Evolutionary conservation across 202 grass and related monocot species (phyloP).

Genomic region (Schoenoplectus tabernaemontani): DNA sequence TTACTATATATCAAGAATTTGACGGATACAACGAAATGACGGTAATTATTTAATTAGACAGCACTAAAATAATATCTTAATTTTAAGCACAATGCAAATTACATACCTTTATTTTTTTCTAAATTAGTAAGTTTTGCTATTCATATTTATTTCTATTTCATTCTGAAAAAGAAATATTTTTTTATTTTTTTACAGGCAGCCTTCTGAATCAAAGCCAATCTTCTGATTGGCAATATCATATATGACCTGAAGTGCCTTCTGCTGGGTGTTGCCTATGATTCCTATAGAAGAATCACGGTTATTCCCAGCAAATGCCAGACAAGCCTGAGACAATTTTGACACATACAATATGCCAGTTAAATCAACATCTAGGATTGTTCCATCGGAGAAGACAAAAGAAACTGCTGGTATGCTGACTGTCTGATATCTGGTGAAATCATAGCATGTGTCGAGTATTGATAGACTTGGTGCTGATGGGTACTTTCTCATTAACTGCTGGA

Average conservation of each 20-base stretch:
- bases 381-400: slow-evolving; percentile 46
- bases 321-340: slow-evolving; percentile 39
- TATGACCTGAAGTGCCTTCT: slow-evolving; percentile 50
- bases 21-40: background rate
- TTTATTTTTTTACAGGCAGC: slow-evolving; percentile 34
- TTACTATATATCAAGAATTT: background rate
- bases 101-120: background rate
- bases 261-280: slow-evolving; percentile 78
- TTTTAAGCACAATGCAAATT: background rate
- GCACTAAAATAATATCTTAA: too few relatives aligned
- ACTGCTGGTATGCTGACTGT: slow-evolving; percentile 47
- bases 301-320: slow-evolving; percentile 69
- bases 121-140: background rate
- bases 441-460: slow-evolving; percentile 86
- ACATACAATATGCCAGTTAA: slow-evolving; percentile 52
- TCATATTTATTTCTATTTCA: background rate
- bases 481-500: slow-evolving; percentile 33
- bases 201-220: slow-evolving; percentile 55
- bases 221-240: slow-evolving; percentile 58
- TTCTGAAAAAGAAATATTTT: background rate
- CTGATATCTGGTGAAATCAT: slow-evolving; percentile 43
- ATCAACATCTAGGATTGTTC: slow-evolving; percentile 34
- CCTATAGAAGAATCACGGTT: slow-evolving; percentile 22
- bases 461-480: slow-evolving; percentile 39
- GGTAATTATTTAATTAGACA: too few relatives aligned